Conservation (phyloP, 768 basidiomycete genomes). For the Boletus rubescentipes region DNA sequence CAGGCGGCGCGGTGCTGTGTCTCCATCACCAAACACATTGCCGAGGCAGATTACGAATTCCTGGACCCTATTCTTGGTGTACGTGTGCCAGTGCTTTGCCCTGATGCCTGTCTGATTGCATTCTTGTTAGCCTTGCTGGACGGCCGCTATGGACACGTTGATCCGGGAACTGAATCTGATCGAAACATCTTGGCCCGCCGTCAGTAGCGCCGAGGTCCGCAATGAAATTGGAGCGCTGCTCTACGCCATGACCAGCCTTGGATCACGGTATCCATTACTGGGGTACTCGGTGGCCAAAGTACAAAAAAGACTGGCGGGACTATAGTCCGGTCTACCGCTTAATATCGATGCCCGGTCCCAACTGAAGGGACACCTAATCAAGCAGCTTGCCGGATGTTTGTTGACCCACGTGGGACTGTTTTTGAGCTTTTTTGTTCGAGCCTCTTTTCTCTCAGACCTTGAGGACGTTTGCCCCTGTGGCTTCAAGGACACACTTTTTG, state of each 20-base stretch:
- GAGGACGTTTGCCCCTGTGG: conserved; percentile 1
- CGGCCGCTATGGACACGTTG: conserved; percentile 62
- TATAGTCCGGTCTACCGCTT: conserved; percentile 17
- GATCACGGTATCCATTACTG: conserved; percentile 59
- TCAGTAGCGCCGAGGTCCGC: conserved; percentile 56
- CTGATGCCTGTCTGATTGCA: conserved; percentile 4
- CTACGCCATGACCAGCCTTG: conserved; percentile 63
- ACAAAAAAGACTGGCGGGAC: conserved; percentile 32
- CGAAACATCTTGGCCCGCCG: conserved; percentile 62
- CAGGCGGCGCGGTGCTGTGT: conserved; percentile 61
- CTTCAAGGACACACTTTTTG: conserved; percentile 10
- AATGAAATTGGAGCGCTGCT: conserved; percentile 60
- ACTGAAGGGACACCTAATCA: not conserved
- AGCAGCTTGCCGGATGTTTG: not conserved
- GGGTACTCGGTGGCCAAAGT: conserved; percentile 31
- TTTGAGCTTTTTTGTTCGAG: conserved; percentile 7
- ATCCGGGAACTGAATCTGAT: conserved; percentile 64
- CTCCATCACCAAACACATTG: conserved; percentile 59
- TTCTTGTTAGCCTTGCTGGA: conserved; percentile 64
- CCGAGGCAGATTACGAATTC: conserved; percentile 64
- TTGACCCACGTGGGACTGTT: conserved; percentile 12
- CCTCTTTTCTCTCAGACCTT: not conserved
- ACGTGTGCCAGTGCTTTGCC: conserved; percentile 28
- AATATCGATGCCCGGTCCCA: not conserved
- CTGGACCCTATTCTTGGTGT: conserved; percentile 81